Evolutionary conservation across 1,139 yeast species (phyloP).

Genomic region (Geotrichum citri-aurantii): DNA sequence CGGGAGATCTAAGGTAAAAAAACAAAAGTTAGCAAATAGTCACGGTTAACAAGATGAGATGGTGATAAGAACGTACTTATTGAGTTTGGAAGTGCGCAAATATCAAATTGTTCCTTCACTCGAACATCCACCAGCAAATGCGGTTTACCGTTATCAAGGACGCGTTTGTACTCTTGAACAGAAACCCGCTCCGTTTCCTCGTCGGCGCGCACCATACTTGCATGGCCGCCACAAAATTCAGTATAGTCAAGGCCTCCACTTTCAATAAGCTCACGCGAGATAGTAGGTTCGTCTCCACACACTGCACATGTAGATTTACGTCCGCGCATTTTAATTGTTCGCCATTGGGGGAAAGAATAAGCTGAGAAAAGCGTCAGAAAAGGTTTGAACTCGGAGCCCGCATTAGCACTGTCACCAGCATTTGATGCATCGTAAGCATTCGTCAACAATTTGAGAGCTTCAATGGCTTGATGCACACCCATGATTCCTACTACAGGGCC

Average conservation of each 20-base stretch:
- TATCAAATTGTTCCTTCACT: constrained; percentile 66
- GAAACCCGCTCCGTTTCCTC: constrained; percentile 43
- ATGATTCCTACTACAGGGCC: constrained; percentile 94
- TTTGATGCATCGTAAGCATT: constrained; percentile 41
- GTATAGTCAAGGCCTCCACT: constrained; percentile 53
- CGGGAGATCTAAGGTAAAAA: constrained; percentile 17
- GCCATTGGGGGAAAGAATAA: constrained; percentile 61
- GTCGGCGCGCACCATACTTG: constrained; percentile 40
- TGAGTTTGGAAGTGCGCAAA: constrained; percentile 56
- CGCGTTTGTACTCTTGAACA: constrained; percentile 39
- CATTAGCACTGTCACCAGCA: not conserved
- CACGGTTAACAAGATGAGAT: constrained; percentile 19
- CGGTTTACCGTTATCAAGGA: constrained; percentile 14
- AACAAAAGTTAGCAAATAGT: not conserved
- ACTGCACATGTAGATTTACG: constrained; percentile 55
- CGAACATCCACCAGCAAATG: constrained; percentile 68
- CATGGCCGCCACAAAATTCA: constrained; percentile 62
- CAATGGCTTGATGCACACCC: constrained; percentile 86
- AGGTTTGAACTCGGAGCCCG: constrained; percentile 48
- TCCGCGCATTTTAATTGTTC: constrained; percentile 76
- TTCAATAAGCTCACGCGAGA: constrained; percentile 46
- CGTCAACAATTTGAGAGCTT: constrained; percentile 68
- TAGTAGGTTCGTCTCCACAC: constrained; percentile 50
- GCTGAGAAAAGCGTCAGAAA: constrained; percentile 68
- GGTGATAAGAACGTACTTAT: constrained; percentile 51